Evolutionary conservation across 73 alveolate genomes (phyloP).

Genomic region (Paramecium biaurelia): DNA sequence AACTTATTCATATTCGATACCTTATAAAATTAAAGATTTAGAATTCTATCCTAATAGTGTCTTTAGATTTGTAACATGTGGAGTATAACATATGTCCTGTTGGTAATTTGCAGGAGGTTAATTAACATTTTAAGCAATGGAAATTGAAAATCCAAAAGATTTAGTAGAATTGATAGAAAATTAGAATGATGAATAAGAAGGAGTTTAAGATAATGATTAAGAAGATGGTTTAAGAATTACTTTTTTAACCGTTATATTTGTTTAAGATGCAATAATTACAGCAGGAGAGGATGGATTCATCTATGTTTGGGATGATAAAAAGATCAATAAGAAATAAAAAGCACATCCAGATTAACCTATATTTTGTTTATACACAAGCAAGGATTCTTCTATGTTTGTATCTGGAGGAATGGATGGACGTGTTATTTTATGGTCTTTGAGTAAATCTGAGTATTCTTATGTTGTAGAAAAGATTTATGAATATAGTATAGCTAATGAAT

Average conservation of each 20-base stretch:
- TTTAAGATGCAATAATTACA: conserved; percentile 58
- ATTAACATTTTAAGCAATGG: conserved; percentile 56
- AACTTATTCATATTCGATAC: conserved; percentile 82
- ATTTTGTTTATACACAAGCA: conserved; percentile 73
- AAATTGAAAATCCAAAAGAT: conserved; percentile 62
- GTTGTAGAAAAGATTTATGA: conserved; percentile 61
- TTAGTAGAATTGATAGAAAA: conserved; percentile 23
- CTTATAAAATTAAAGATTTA: conserved; percentile 93
- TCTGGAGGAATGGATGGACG: conserved; percentile 91
- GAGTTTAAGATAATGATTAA: conserved; percentile 38
- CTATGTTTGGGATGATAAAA: conserved; percentile 76
- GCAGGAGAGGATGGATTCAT: conserved; percentile 63
- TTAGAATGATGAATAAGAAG: conserved; percentile 48
- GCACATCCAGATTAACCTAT: conserved; percentile 85
- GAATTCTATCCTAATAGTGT: conserved; percentile 87
- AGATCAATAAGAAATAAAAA: conserved; percentile 73
- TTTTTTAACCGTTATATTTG: conserved; percentile 54
- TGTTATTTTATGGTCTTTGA: conserved; percentile 74
- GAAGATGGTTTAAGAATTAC: conserved; percentile 48
- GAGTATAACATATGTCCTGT: conserved; percentile 90
- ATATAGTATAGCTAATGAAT: conserved; percentile 45
- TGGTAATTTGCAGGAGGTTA: conserved; percentile 78
- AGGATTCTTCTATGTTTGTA: conserved; percentile 72
- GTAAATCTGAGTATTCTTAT: conserved; percentile 59
- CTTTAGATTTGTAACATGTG: conserved; percentile 94